phyloP scores from a whole-genome alignment of 768 basidiomycete species.

The Suillus tomentosus region DNA sequence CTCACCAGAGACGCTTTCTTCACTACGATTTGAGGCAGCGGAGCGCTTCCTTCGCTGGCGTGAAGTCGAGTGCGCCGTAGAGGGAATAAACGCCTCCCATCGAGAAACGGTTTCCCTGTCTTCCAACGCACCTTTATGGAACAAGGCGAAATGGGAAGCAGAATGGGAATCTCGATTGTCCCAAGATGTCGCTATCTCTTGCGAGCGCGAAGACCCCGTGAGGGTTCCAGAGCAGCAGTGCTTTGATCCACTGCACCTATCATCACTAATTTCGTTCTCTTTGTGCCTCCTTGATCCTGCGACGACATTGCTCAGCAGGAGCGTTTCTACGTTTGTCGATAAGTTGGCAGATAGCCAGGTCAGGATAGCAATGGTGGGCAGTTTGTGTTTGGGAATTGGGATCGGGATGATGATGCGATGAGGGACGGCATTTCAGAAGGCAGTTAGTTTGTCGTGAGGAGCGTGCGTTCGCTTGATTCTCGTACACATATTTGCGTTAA shows the following conservation, averaged over 20 bases:
- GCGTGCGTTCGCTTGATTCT: conserved; percentile 1
- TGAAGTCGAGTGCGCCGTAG: conserved; percentile 62
- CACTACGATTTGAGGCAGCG: conserved; percentile 62
- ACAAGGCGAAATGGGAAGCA: conserved; percentile 65
- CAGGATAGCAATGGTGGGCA: conserved; percentile 40
- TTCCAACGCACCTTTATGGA: conserved; percentile 44
- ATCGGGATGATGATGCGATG: conserved; percentile 40
- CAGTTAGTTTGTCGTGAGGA: conserved; percentile 2
- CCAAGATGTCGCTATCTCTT: conserved; percentile 53
- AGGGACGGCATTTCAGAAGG: not conserved
- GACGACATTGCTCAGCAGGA: conserved; percentile 28
- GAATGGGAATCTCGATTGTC: conserved; percentile 66
- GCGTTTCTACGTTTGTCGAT: conserved; percentile 24
- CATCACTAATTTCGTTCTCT: conserved; percentile 62
- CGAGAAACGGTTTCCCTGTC: conserved; percentile 28
- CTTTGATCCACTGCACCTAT: conserved; percentile 69
- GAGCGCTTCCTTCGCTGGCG: conserved; percentile 75
- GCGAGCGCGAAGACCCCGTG: conserved; percentile 43
- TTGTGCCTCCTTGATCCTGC: conserved; percentile 59
- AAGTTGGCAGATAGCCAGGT: conserved; percentile 30
- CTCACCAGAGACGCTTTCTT: conserved; percentile 59
- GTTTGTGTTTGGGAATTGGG: conserved; percentile 48
- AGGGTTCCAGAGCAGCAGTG: conserved; percentile 30
- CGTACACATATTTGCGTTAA: conserved; percentile 3
- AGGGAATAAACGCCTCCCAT: conserved; percentile 39